Evolutionary conservation across 306 rosid genomes (phyloP), one percentile per base, ranked within the genome.

Genomic region (Prunus kanzakura): DNA sequence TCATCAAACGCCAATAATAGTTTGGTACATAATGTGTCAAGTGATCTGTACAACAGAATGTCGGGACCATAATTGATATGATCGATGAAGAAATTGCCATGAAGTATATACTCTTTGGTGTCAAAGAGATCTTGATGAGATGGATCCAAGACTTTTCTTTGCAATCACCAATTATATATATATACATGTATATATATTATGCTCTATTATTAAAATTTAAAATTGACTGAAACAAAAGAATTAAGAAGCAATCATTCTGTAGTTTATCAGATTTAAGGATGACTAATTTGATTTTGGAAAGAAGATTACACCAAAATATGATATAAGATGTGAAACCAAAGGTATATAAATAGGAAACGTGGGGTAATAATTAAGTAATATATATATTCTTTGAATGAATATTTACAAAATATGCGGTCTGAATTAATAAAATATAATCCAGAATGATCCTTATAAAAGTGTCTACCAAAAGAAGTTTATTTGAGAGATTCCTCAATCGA

Each of bases 121-220:
- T 79, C 79, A 67, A 57, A 79, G 41, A 67, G 49, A 77, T 57
- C 68, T 67, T 67, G 69, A 79, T 72, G 64, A 20, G 7, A 72
- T n/a, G 46, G 47, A 41, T 32, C 55, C 50, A 55, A 35, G 23
- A 52, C 25, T 74, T 74, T 58, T 22, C 14, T 66, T 27, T 64
- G 64, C 71, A 64, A 64, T 52, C 19, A 12, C 13, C 13, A 25
- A 23, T 60, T 18, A 23, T 32, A 50, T 64, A 50, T 64, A 3
- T 63, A 13, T 9, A 10, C 22, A 27, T 75, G 15, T 19, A 5
- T n/a, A 12, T 5, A 6, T 19, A 14, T 49, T 64, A 46, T 12
- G 32, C 67, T 30, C 49, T n/a, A 63, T 62, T 64, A 23, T 10
- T 20, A 3, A 25, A 56, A 56, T 56, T 56, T 56, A 56, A 6